phyloP scores from a whole-genome alignment of 1,284 basidiomycete species.

The Trichosporon asahii region DNA sequence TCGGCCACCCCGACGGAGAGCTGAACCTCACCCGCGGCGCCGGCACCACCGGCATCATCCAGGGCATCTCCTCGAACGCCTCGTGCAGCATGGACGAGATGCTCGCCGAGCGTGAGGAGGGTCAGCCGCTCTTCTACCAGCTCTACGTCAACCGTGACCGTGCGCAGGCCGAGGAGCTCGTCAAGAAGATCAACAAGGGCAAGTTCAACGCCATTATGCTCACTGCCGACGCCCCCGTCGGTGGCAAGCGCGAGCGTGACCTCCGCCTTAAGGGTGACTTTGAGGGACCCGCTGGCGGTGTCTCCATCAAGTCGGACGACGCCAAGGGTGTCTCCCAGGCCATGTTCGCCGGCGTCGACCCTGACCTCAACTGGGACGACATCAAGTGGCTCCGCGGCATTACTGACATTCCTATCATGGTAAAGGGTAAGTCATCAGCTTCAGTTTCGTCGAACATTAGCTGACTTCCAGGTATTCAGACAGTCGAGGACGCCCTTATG shows the following conservation, averaged over 20 bases:
- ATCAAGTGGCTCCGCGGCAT: constrained; percentile 58
- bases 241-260: constrained; percentile 82
- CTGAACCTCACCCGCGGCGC: constrained; percentile 67
- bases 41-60: constrained; percentile 44
- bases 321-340: constrained; percentile 43
- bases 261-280: constrained; percentile 52
- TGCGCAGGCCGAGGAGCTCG: constrained; percentile 53
- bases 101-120: constrained; percentile 49
- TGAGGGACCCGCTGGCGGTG: constrained; percentile 45
- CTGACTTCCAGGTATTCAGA: constrained; percentile 55
- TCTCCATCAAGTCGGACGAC: constrained; percentile 37
- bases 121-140: constrained; percentile 52
- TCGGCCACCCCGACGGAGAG: constrained; percentile 91
- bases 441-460: constrained; percentile 27
- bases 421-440: constrained; percentile 60
- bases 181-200: constrained; percentile 66
- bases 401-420: constrained; percentile 73
- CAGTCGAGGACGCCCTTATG: constrained; percentile 54
- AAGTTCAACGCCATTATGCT: constrained; percentile 73
- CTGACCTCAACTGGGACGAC: constrained; percentile 46
- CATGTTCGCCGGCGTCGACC: constrained; percentile 46
- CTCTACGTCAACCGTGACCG: constrained; percentile 60
- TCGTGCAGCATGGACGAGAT: constrained; percentile 57
- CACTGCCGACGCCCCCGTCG: constrained; percentile 83
- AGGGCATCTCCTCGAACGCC: constrained; percentile 56